These are phyloP conservation scores for Candida montana DNA, from an alignment of 805 yeast species.

Conservation along the genomic window DNA sequence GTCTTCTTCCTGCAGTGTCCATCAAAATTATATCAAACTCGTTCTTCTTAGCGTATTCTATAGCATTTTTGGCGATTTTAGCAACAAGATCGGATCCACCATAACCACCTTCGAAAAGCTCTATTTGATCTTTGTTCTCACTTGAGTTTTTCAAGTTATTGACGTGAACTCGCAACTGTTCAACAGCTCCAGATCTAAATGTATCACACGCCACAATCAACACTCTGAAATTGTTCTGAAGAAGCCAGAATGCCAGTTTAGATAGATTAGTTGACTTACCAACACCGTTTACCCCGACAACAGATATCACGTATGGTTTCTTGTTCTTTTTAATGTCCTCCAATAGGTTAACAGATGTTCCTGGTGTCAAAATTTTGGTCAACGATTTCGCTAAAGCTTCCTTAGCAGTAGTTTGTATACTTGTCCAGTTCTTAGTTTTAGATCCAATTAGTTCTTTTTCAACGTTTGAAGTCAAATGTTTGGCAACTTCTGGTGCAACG, in stretches of 20 bases:
- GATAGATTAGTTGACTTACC: slow-evolving; percentile 96
- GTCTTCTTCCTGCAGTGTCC: slow-evolving; percentile 98
- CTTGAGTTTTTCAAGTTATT: slow-evolving; percentile 71
- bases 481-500: slow-evolving; percentile 88
- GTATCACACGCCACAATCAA: slow-evolving; percentile 97
- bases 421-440: slow-evolving; percentile 67
- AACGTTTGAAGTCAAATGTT: slow-evolving; percentile 62
- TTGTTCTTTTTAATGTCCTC: slow-evolving; percentile 54
- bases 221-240: slow-evolving; percentile 83
- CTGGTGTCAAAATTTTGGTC: slow-evolving; percentile 81
- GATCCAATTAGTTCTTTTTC: slow-evolving; percentile 66
- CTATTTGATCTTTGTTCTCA: slow-evolving; percentile 41
- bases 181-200: slow-evolving; percentile 98
- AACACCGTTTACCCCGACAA: slow-evolving; percentile 97
- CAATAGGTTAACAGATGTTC: slow-evolving; percentile 80
- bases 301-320: slow-evolving; percentile 87
- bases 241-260: slow-evolving; percentile 89
- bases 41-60: slow-evolving; percentile 65
- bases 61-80: slow-evolving; percentile 86
- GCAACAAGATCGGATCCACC: slow-evolving; percentile 96
- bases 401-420: slow-evolving; percentile 67
- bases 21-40: slow-evolving; percentile 80
- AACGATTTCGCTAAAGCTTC: slow-evolving; percentile 56
- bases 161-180: slow-evolving; percentile 91
- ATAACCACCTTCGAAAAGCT: slow-evolving; percentile 88